phyloP scores from a whole-genome alignment of 2,329 filamentous ascomycete genomes.

The Calonectria honghensis region DNA sequence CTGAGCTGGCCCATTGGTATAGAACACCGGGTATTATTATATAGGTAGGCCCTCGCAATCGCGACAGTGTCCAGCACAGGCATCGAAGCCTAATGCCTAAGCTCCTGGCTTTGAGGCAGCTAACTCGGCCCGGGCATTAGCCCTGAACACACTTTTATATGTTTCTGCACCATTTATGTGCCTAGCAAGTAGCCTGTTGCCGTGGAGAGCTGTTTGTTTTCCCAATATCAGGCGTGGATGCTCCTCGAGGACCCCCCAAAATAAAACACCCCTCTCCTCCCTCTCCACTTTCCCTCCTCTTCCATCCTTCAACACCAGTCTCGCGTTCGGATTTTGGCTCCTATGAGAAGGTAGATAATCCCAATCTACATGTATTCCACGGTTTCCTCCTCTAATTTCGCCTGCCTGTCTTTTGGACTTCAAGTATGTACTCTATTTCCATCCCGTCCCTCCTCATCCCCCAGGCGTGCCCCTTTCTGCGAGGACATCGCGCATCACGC shows the following conservation, averaged over 20 bases:
- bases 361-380: too few relatives aligned
- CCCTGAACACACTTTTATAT: neutral
- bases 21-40: neutral
- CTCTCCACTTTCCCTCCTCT: neutral
- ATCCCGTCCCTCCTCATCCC: neutral
- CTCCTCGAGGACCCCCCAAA: neutral
- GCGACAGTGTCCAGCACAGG: too few relatives aligned
- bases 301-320: constrained; percentile 8
- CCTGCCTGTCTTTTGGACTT: neutral
- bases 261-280: neutral
- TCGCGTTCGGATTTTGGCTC: neutral
- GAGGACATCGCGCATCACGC: neutral
- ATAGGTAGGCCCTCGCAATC: too few relatives aligned
- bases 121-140: neutral
- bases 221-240: neutral
- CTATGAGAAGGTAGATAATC: neutral
- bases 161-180: neutral
- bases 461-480: neutral
- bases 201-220: constrained; percentile 14
- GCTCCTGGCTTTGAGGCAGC: neutral
- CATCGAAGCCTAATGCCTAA: neutral
- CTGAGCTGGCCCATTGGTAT: neutral
- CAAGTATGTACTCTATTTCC: neutral
- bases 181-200: neutral
- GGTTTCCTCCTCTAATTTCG: neutral